These are phyloP conservation scores for Phytomonas serpens DNA, from an alignment of 208 protist genomes.

Conservation along the genomic window DNA sequence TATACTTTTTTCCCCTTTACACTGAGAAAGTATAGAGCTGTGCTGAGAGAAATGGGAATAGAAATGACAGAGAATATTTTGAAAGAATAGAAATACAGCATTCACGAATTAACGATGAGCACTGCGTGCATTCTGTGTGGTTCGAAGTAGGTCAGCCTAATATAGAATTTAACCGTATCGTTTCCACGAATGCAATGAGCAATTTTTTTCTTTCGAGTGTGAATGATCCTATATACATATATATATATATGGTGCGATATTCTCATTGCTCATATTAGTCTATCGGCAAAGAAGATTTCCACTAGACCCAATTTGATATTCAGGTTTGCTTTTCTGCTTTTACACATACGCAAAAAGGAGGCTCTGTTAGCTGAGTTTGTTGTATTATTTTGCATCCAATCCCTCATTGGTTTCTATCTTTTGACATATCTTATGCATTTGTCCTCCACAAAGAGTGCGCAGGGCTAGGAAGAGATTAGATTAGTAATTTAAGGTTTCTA, in stretches of 20 bases:
- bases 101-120: neutral
- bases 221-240: too few species aligned
- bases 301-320: slow-evolving; percentile 4
- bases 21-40: neutral
- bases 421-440: neutral
- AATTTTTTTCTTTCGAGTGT: neutral
- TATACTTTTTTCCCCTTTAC: slow-evolving; percentile 14
- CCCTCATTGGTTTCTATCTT: neutral
- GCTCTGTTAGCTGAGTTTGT: neutral
- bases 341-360: neutral
- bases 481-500: neutral
- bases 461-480: neutral
- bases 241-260: neutral
- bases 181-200: neutral
- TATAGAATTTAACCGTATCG: neutral
- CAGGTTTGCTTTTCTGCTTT: slow-evolving; percentile 6
- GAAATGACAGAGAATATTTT: neutral
- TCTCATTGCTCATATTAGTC: slow-evolving; percentile 6
- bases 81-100: neutral
- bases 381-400: neutral
- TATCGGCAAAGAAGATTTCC: slow-evolving; percentile 9
- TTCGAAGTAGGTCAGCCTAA: neutral
- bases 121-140: neutral
- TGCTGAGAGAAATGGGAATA: neutral
- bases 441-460: neutral